phyloP scores from a whole-genome alignment of 495 filamentous ascomycete species.

The Aspergillus coremiiformis region DNA sequence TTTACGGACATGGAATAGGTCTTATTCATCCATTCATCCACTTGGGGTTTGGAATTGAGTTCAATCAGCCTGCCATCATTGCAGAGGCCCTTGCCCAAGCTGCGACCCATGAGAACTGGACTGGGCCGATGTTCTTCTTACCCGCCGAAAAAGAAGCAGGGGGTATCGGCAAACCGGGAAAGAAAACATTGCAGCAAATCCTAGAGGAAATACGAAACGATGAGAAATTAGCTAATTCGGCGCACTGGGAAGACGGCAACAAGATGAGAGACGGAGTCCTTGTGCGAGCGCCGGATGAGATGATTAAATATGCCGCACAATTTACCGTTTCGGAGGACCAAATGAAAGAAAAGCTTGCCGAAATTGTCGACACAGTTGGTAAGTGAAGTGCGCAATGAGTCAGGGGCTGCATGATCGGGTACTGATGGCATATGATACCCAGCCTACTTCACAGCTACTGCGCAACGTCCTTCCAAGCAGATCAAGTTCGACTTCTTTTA shows the following conservation, averaged over 20 bases:
- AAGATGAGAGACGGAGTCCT: conserved; percentile 64
- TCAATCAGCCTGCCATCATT: conserved; percentile 71
- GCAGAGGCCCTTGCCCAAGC: conserved; percentile 74
- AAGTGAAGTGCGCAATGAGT: conserved; percentile 21
- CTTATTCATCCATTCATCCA: conserved; percentile 79
- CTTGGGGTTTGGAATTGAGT: conserved; percentile 76
- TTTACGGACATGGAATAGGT: conserved; percentile 30
- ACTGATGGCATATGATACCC: not conserved
- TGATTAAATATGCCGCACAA: conserved; percentile 51
- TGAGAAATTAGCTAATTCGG: conserved; percentile 44
- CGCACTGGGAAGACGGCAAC: conserved; percentile 47
- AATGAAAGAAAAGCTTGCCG: conserved; percentile 58
- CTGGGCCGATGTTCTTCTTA: conserved; percentile 42
- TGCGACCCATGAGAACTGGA: conserved; percentile 50
- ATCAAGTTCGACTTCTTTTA: conserved; percentile 76
- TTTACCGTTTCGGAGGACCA: conserved; percentile 53
- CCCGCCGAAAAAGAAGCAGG: conserved; percentile 45
- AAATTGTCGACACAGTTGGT: conserved; percentile 66
- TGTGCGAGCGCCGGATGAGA: conserved; percentile 51
- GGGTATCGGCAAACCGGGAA: conserved; percentile 19
- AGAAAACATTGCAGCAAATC: conserved; percentile 49
- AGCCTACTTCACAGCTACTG: conserved; percentile 54
- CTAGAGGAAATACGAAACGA: conserved; percentile 51
- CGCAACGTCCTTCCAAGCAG: conserved; percentile 54
- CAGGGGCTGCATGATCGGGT: not conserved